Conservation (phyloP, 805 yeast species). For the Candida sanyiensis region DNA sequence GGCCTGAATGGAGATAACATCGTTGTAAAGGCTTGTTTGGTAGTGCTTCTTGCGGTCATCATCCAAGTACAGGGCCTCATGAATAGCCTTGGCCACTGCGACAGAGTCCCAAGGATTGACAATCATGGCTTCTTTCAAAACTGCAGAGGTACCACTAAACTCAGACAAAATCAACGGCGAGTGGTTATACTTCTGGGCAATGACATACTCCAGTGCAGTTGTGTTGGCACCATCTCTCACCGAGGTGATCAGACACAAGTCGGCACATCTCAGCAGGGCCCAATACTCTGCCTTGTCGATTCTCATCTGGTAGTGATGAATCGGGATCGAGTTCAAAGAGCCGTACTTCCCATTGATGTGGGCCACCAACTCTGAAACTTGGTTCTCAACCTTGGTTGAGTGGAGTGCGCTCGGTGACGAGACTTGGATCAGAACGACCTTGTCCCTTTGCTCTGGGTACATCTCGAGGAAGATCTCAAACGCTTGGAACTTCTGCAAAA, state of each 20-base stretch:
- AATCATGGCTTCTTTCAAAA: constrained; percentile 64
- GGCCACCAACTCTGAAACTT: constrained; percentile 76
- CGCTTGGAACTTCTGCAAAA: constrained; percentile 87
- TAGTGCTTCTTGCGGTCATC: constrained; percentile 38
- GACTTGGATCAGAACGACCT: constrained; percentile 87
- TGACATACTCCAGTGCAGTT: constrained; percentile 86
- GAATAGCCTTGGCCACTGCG: constrained; percentile 81
- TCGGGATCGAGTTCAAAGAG: constrained; percentile 74
- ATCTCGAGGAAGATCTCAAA: constrained; percentile 80
- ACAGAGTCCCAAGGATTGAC: constrained; percentile 98
- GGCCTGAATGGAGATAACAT: constrained; percentile 69
- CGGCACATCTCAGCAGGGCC: constrained; percentile 85
- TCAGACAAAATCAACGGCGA: constrained; percentile 86
- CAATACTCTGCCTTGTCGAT: constrained; percentile 83
- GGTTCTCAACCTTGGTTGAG: constrained; percentile 62
- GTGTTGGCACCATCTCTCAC: constrained; percentile 97
- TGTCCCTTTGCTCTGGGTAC: constrained; percentile 89
- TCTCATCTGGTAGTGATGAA: constrained; percentile 88
- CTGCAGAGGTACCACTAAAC: constrained; percentile 83
- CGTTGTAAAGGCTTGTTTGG: constrained; percentile 51
- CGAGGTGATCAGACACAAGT: constrained; percentile 81
- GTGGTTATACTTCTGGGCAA: constrained; percentile 69
- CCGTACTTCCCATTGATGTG: constrained; percentile 85
- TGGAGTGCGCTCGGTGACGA: constrained; percentile 58
- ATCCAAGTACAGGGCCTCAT: constrained; percentile 58